Base-by-base conservation (phyloP, 768 basidiomycete genomes). In the Boletus rex-veris region DNA sequence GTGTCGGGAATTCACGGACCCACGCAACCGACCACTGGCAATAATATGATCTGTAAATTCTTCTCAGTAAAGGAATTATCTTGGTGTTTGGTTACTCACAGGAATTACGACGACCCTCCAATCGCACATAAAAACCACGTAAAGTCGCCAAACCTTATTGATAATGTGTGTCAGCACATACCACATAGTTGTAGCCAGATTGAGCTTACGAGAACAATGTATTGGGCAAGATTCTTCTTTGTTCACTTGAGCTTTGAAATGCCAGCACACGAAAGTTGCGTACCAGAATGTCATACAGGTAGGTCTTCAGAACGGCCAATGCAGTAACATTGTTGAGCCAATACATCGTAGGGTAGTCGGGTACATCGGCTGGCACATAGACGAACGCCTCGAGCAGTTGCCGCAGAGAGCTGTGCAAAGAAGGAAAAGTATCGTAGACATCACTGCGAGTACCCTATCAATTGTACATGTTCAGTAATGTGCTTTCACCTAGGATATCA, bases 91-190 rank as follows among this genome's bases (percentile, higher is more conserved):
- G 15, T 43, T 12, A 2, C 51, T n/a, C 36, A 48, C 55, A 33
- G 43, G 48, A 41, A 55, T 7, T 18, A 26, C 1, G 19, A 53
- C 21, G 19, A 53, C 21, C 40, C 24, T 53, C 55, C 55, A 44
- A 10, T 48, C 14, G 16, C 11, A 9, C 41, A 35, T 11, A 41
- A 35, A 53, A 44, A 56, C 36, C 18, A 39, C 51, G n/a, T 48
- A 44, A 21, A 56, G 42, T 26, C 52, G 26, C 46, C 46, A 54
- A 21, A 39, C 44, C 51, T 56, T 10, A 9, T 45, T 3, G 39
- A 21, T n/a, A 31, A n/a, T 6, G 16, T 11, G 18, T 3, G 12
- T 4, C 35, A 35, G 28, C n/a, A n/a, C n/a, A n/a, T 8, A 11
- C 4, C 14, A 19, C 9, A 6, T 12, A 4, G 21, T 28, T 11